Conservation (phyloP, 495 filamentous ascomycete species). For the Penicillium egyptiacum region DNA sequence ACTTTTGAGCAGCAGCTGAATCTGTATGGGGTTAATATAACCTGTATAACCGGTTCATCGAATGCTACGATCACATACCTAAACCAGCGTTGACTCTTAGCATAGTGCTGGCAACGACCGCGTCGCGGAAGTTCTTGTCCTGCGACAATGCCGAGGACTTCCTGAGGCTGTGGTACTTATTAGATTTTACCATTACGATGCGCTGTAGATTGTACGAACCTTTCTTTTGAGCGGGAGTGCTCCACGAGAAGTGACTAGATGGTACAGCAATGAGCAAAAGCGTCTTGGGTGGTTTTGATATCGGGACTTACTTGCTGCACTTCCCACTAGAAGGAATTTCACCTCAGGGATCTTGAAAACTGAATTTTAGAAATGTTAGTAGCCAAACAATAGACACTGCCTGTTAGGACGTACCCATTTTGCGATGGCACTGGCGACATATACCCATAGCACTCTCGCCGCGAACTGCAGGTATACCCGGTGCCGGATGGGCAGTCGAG, state of each 20-base stretch:
- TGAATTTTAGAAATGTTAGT: conserved; percentile 12
- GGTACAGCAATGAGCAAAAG: conserved; percentile 18
- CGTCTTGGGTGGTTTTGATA: not conserved
- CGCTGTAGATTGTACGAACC: conserved; percentile 23
- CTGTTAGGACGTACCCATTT: conserved; percentile 59
- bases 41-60: not conserved
- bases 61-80: conserved; percentile 42
- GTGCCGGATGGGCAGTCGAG: conserved; percentile 63
- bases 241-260: conserved; percentile 34
- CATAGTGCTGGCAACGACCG: conserved; percentile 78
- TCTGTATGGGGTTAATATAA: conserved; percentile 27
- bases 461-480: conserved; percentile 68
- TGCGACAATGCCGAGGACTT: conserved; percentile 74
- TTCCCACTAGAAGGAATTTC: conserved; percentile 72
- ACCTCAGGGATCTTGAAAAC: conserved; percentile 75
- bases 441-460: conserved; percentile 75
- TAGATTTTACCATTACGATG: not conserved
- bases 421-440: conserved; percentile 78
- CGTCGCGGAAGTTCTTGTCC: conserved; percentile 75
- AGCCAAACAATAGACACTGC: not conserved
- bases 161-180: conserved; percentile 42
- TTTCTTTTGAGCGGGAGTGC: conserved; percentile 55
- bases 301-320: conserved; percentile 44
- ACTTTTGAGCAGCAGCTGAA: conserved; percentile 67
- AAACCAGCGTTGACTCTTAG: conserved; percentile 84